These are phyloP conservation scores for Knoxdaviesia proteae DNA, from an alignment of 2,329 filamentous ascomycete species.

Conservation along the genomic window DNA sequence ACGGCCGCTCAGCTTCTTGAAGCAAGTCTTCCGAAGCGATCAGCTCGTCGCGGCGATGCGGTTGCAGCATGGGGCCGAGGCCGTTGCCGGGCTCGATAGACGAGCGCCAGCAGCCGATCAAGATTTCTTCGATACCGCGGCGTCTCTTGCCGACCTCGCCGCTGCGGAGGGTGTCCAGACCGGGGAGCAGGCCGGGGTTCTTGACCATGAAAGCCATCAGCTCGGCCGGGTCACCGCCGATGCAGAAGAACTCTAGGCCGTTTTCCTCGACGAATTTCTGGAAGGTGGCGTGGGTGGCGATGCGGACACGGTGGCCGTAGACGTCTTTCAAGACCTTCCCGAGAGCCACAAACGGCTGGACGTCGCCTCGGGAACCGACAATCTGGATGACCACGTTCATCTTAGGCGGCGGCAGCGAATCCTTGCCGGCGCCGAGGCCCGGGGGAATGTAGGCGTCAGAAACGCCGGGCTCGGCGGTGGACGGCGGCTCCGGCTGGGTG, in stretches of 20 bases:
- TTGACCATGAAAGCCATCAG: conserved; percentile 86
- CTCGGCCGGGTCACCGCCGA: conserved; percentile 55
- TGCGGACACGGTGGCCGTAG: conserved; percentile 49
- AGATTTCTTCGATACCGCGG: conserved; percentile 54
- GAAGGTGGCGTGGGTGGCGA: conserved; percentile 55
- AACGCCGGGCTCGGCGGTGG: conserved; percentile 17
- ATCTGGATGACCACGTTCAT: conserved; percentile 58
- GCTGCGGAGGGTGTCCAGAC: conserved; percentile 52
- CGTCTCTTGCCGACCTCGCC: conserved; percentile 60
- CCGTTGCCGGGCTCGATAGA: conserved; percentile 66
- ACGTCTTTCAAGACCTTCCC: conserved; percentile 41
- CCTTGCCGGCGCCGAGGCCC: conserved; percentile 43
- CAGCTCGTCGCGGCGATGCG: conserved; percentile 23
- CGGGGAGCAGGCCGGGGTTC: conserved; percentile 69
- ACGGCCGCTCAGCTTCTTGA: conserved; percentile 26
- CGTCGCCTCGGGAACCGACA: conserved; percentile 53
- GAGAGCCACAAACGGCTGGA: conserved; percentile 55
- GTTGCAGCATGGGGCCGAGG: conserved; percentile 23
- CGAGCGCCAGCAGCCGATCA: conserved; percentile 73
- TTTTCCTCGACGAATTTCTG: conserved; percentile 46
- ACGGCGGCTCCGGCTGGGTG: conserved; percentile 15
- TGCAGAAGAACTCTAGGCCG: conserved; percentile 54
- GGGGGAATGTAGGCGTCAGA: conserved; percentile 53
- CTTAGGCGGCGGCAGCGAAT: conserved; percentile 31
- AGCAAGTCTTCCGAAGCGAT: conserved; percentile 23